Conservation (phyloP, 805 yeast species). For the Groenewaldozyma salmanticensis region DNA sequence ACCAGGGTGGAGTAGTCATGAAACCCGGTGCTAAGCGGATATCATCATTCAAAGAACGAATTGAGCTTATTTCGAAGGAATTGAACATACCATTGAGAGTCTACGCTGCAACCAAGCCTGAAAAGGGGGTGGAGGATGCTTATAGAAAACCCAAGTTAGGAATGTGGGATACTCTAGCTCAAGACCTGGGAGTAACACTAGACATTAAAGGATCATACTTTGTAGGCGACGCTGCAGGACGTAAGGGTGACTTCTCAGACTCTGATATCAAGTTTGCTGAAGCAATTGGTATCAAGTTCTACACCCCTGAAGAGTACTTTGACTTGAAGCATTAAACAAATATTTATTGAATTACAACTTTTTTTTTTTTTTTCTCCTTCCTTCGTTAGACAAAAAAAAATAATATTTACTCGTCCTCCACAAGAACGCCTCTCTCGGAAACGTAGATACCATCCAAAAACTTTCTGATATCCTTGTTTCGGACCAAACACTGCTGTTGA, state of each 20-base stretch:
- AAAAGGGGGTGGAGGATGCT: constrained; percentile 10
- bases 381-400: no score
- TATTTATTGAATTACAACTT: not conserved
- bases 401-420: constrained; percentile 58
- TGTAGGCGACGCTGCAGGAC: constrained; percentile 98
- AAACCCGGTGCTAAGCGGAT: constrained; percentile 27
- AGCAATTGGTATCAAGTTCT: constrained; percentile 42
- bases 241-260: constrained; percentile 68
- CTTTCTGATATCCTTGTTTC: constrained; percentile 99
- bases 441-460: constrained; percentile 99
- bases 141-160: constrained; percentile 67
- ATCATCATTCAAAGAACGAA: constrained; percentile 27
- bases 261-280: constrained; percentile 66
- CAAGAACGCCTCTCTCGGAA: constrained; percentile 86
- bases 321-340: not conserved
- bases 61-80: constrained; percentile 21
- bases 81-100: constrained; percentile 33
- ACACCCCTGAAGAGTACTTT: constrained; percentile 65
- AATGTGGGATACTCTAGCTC: constrained; percentile 54
- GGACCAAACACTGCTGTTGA: constrained; percentile 95
- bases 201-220: constrained; percentile 43
- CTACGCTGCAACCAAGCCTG: constrained; percentile 57
- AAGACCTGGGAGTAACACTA: constrained; percentile 31
- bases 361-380: not conserved
- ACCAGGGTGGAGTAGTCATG: constrained; percentile 63